phyloP scores from a whole-genome alignment of 139 green algal species.

The Chlamydomonas sphaeroides region DNA sequence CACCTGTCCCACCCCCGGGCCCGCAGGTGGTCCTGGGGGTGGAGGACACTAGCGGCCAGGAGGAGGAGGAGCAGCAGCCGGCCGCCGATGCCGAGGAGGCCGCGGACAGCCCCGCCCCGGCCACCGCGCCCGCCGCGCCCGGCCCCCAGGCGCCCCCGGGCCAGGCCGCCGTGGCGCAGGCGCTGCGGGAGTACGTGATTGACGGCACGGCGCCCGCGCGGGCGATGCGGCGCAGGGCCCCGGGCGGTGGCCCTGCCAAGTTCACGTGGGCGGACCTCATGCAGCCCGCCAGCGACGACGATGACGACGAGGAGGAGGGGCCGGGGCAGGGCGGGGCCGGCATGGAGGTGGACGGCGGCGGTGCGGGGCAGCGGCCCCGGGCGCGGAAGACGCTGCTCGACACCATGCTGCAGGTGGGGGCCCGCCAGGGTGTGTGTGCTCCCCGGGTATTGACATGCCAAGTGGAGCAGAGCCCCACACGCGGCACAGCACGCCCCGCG shows the following conservation, averaged over 20 bases:
- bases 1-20: too few species aligned
- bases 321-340: too few species aligned
- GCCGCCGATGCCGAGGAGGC: neutral
- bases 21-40: slow-evolving; percentile 18
- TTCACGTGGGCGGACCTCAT: neutral
- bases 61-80: neutral
- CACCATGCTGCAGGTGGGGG: neutral
- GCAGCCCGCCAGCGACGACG: neutral
- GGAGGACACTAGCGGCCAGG: neutral
- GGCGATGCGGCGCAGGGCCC: neutral
- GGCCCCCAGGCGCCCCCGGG: too few species aligned
- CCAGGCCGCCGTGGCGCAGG: neutral
- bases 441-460: too few species aligned
- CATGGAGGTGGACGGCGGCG: too few species aligned
- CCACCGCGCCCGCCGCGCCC: too few species aligned
- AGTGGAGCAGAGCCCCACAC: too few species aligned
- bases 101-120: neutral
- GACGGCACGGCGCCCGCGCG: neutral
- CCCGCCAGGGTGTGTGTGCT: too few species aligned
- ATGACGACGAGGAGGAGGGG: neutral
- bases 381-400: neutral
- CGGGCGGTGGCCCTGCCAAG: too few species aligned
- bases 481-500: too few species aligned
- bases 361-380: too few species aligned
- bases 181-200: neutral